phyloP scores from a whole-genome alignment of 2,329 filamentous ascomycete genomes.

The Claviceps quebecensis region DNA sequence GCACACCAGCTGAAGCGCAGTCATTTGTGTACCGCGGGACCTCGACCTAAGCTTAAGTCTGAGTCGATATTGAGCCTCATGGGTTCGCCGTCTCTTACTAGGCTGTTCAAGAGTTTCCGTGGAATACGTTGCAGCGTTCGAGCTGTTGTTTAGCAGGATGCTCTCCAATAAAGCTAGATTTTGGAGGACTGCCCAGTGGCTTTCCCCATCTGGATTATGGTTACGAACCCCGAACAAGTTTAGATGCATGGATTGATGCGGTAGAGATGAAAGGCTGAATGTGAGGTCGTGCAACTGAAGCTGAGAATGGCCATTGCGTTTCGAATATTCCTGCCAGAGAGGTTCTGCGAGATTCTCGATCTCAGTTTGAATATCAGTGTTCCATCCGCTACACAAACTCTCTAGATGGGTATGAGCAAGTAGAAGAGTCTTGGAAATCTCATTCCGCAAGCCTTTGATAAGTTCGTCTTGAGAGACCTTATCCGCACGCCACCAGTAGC shows the following conservation, averaged over 20 bases:
- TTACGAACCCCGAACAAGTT: conserved; percentile 39
- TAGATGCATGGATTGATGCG: conserved; percentile 31
- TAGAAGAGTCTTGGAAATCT: conserved; percentile 61
- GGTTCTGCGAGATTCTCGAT: conserved; percentile 55
- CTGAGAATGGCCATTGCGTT: conserved; percentile 53
- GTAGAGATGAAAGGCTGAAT: conserved; percentile 34
- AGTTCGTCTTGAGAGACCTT: conserved; percentile 45
- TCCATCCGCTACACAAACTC: conserved; percentile 32
- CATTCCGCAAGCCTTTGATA: conserved; percentile 53
- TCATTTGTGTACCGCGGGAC: conserved; percentile 30
- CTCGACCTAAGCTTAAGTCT: conserved; percentile 32
- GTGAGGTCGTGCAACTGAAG: conserved; percentile 67
- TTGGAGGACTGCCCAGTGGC: conserved; percentile 46
- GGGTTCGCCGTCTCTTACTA: conserved; percentile 36
- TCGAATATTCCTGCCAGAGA: conserved; percentile 67
- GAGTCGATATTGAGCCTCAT: conserved; percentile 29
- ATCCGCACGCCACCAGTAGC: conserved; percentile 65
- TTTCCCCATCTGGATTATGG: conserved; percentile 40
- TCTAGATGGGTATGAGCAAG: conserved; percentile 51
- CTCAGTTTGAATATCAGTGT: conserved; percentile 26
- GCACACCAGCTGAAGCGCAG: conserved; percentile 42
- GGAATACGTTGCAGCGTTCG: conserved; percentile 11
- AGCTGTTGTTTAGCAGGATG: conserved; percentile 22
- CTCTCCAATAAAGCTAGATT: conserved; percentile 44
- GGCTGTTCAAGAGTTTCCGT: conserved; percentile 29